Base-by-base conservation (phyloP, 2,329 filamentous ascomycete genomes). In the Ophiostoma fasciatum region DNA sequence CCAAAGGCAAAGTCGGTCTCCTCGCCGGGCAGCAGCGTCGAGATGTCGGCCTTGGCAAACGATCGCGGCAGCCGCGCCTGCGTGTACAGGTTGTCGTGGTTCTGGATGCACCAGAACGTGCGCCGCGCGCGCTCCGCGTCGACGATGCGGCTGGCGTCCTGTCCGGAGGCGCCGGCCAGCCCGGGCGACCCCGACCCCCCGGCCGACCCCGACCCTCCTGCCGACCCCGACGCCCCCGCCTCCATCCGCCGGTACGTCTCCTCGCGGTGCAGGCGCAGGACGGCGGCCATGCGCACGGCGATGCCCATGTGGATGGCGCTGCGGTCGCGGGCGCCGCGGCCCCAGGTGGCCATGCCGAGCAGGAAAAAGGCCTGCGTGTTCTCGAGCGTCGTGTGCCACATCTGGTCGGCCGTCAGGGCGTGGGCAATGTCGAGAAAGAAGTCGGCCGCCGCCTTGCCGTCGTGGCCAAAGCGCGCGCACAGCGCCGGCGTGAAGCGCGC, bases 21-120 rank as follows among this genome's bases (percentile, higher is more conserved):
- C 39, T 66, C 58, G 45, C 63, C 61, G 0, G 68, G 68, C 1
- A 72, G 57, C n/a, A 70, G 55, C 4, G 66, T 55, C 1, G 65
- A 69, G 28, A 72, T 71, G 41, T 71, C 67, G 20, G 59, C 57
- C 7, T 64, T 61, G 12, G 59, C 58, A 7, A 72, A 53, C 0
- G 64, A 64, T 4, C 66, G 56, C 4, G 66, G 66, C 13, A 64
- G 65, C 22, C 58, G 54, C 5, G 64, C 62, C 0, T 66, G 64
- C 1, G 65, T 68, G 42, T 69, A 64, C 20, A 72, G 55, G 42
- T 67, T 68, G 42, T 72, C 68, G 45, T 71, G 68, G 42, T 71
- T 63, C 28, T 71, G 46, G 64, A 71, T 70, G 68, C 67, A 71
- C 66, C 69, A 36, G 8, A 71, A 49, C 20, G 68, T 72, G 27